Evolutionary conservation across 495 filamentous ascomycete species (phyloP).

Genomic region (Aspergillus incahuasiensis): DNA sequence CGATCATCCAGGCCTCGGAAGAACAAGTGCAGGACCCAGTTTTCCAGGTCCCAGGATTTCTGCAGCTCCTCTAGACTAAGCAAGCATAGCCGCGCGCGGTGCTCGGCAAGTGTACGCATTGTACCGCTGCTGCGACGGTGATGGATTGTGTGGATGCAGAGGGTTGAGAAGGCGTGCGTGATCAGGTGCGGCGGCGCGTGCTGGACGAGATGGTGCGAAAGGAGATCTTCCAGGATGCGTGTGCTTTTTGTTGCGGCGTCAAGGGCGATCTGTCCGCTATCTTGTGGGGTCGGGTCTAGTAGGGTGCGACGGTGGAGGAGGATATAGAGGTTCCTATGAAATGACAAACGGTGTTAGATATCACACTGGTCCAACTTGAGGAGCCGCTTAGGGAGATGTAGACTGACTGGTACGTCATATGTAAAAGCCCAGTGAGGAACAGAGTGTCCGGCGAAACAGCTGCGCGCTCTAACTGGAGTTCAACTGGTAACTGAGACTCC

Average conservation of each 20-base stretch:
- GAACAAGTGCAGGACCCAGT: constrained; percentile 44
- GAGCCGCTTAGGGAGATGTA: too few species aligned
- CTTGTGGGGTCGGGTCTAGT: constrained; percentile 20
- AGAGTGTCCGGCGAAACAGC: constrained; percentile 23
- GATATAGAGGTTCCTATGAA: constrained; percentile 34
- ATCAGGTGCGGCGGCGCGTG: constrained; percentile 42
- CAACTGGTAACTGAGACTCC: constrained; percentile 30
- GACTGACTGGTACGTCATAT: constrained; percentile 42
- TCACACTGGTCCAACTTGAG: too few species aligned
- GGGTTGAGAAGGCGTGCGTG: constrained; percentile 42
- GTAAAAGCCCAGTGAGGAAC: constrained; percentile 39
- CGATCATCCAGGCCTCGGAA: constrained; percentile 43
- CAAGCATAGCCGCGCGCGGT: constrained; percentile 43
- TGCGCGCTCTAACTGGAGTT: constrained; percentile 32
- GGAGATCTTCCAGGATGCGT: constrained; percentile 43
- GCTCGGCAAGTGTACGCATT: constrained; percentile 40
- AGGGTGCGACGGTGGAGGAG: constrained; percentile 37
- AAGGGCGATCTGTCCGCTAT: constrained; percentile 32
- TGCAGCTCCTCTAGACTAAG: constrained; percentile 44
- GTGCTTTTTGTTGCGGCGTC: constrained; percentile 42
- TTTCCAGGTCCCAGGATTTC: constrained; percentile 45
- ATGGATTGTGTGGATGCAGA: constrained; percentile 46
- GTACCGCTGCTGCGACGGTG: constrained; percentile 35
- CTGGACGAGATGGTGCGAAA: constrained; percentile 42
- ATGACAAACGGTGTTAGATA: too few species aligned